Percentiles rank a stretch among this genome's conserved stretches.
phyloP scores from a whole-genome alignment of 768 basidiomycete genomes.

The Gautieria morchelliformis region DNA sequence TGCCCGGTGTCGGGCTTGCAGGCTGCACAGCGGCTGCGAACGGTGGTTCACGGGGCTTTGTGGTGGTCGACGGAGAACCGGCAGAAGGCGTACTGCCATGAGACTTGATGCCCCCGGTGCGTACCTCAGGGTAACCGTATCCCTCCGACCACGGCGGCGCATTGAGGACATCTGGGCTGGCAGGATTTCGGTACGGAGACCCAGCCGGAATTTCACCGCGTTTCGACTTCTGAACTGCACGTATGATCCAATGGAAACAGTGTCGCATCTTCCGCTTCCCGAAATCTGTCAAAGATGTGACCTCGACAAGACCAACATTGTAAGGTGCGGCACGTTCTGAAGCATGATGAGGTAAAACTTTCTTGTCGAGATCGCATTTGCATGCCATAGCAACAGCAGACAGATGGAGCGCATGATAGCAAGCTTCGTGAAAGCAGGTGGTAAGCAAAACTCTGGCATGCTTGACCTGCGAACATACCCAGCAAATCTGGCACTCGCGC shows the following conservation, averaged over 20 bases:
- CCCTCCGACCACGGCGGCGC: constrained; percentile 7
- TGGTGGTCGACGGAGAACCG: not conserved
- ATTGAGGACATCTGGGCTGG: constrained; percentile 8
- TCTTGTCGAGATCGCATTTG: constrained; percentile 64
- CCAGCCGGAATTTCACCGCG: constrained; percentile 7
- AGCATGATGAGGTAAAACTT: constrained; percentile 49
- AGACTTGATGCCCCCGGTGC: not conserved
- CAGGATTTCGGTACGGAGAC: constrained; percentile 7
- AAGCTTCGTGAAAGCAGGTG: constrained; percentile 30
- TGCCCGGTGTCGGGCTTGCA: not conserved
- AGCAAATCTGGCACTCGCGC: constrained; percentile 56
- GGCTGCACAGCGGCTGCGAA: not conserved
- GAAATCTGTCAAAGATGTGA: constrained; percentile 42
- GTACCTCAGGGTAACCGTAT: not conserved
- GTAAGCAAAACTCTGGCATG: constrained; percentile 11
- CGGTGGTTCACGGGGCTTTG: not conserved
- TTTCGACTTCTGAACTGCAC: constrained; percentile 44
- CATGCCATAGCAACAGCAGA: constrained; percentile 75
- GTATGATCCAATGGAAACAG: constrained; percentile 66
- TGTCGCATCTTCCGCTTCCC: constrained; percentile 67
- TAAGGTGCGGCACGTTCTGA: constrained; percentile 43
- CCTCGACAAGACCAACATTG: constrained; percentile 73
- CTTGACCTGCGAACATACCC: constrained; percentile 38
- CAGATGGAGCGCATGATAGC: constrained; percentile 46
- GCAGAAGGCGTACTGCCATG: not conserved